Conservation (phyloP, 116 monocot species). For the Papilionanthe hybrid region DNA sequence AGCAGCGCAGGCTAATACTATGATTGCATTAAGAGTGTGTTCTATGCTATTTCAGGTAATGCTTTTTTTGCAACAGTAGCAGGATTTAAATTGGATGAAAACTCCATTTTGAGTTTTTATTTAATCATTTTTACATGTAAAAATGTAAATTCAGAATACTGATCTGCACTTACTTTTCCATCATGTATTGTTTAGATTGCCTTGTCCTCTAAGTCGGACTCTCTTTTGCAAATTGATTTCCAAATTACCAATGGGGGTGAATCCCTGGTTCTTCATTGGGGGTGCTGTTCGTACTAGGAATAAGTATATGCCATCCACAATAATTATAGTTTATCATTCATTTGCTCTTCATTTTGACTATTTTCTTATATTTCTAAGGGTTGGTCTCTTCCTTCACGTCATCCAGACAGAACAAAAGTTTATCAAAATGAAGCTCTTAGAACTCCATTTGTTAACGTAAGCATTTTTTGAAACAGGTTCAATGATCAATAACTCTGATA, state of each 20-base stretch:
- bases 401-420: slow-evolving; percentile 66
- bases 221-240: slow-evolving; percentile 42
- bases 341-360: neutral
- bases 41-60: neutral
- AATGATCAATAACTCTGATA: neutral
- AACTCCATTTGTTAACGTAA: slow-evolving; percentile 73
- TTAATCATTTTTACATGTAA: neutral
- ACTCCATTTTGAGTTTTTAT: slow-evolving; percentile 68
- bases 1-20: neutral
- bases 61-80: slow-evolving; percentile 31
- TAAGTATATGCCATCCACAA: slow-evolving; percentile 39
- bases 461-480: slow-evolving; percentile 1
- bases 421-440: slow-evolving; percentile 80
- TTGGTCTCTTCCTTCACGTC: slow-evolving; percentile 65
- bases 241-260: slow-evolving; percentile 46
- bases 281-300: slow-evolving; percentile 49
- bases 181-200: slow-evolving; percentile 31
- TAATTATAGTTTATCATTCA: slow-evolving; percentile 4
- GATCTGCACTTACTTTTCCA: neutral
- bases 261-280: slow-evolving; percentile 83
- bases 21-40: neutral
- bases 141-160: neutral
- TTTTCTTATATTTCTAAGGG: slow-evolving; percentile 31
- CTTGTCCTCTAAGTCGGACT: slow-evolving; percentile 26
- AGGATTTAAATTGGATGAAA: slow-evolving; percentile 62